Evolutionary conservation across 768 basidiomycete species (phyloP), one percentile per base, ranked within the genome.

Genomic region (Tylopilus plumbeoviolaceoides): DNA sequence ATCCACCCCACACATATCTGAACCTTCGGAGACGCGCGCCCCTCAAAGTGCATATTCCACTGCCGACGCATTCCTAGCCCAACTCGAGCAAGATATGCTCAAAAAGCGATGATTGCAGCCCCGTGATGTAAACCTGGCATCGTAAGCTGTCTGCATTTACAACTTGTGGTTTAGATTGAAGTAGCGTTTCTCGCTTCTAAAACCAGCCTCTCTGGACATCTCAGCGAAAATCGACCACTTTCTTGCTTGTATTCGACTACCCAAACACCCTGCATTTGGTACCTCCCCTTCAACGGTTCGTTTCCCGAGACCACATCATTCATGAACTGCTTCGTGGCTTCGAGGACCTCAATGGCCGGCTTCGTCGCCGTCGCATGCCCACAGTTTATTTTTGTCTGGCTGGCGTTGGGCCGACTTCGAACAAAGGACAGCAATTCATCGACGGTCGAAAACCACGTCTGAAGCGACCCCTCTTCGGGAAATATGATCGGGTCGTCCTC

Each of bases 41-140:
- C 62, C 52, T 35, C 54, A 56, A 36, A 52, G 42, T 48, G 5
- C 23, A 23, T 43, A 48, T 30, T 25, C 51, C 0, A 63, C 60
- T 5, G 85, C 87, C 1, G 87, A 89, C 53, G 72, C 70, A 25
- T 90, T 90, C 60, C 63, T 90, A 48, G 81, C 86, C 12, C 75
- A 79, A 51, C 72, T 90, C 12, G 84, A 87, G 66, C 70, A 73
- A 42, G 86, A 88, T 41, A 80, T 89, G 39, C 63, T 80, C 35
- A 58, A 48, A 41, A 62, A 57, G 40, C 47, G 36, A 39, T 63
- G 18, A 49, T 6, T 3, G 48, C 7, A 15, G 4, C 4, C 15
- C 9, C 18, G 18, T 20, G 7, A 4, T n/a, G 12, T 33, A 43
- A 15, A 40, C 17, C 15, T 33, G 21, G 43, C 25, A 31, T 38